Evolutionary conservation across 495 filamentous ascomycete genomes (phyloP), one percentile per base, ranked within the genome.

Genomic region (Durotheca rogersii): DNA sequence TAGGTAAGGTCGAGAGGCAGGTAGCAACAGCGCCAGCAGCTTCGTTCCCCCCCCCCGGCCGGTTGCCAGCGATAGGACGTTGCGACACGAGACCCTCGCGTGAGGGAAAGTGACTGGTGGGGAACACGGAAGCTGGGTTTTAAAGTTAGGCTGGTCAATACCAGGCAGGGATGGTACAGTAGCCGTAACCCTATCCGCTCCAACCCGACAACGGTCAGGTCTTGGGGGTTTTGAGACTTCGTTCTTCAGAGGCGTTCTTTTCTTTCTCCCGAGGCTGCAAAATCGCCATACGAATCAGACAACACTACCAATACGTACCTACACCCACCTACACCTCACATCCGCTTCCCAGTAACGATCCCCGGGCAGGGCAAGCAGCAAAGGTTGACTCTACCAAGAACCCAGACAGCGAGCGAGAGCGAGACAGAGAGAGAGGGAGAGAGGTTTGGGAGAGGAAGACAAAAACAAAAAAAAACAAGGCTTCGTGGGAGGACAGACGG

Each of bases 21-120:
- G 6, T 40, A 43, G 16, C 9, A 31, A n/a, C 32, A 16, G 15
- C 11, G 12, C 5, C 32, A 35, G 32, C 32, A 35, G 32, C 32
- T 35, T 35, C 11, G 4, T 16, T 4, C 32, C 23, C 11, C 25
- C 41, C 36, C 12, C 31, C 40, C 40, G 33, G 45, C n/a, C n/a
- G n/a, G n/a, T n/a, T 53, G 55, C 51, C 35, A 41, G 53, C 44
- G 56, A 57, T 49, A 56, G 43, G 47, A 50, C 46, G 54, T 57
- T 56, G 63, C 52, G 50, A 62, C 50, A 58, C 59, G 55, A 54
- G 60, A 54, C 53, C 44, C 47, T 56, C 53, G 53, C 47, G 54
- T 58, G 59, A 60, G 49, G 51, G 51, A 53, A 48, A 53, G 51
- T 56, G 58, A 54, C 51, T 58, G 47, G 58, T 65, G 61, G 61